Conservation (phyloP, 352 stramenopile species). For the Globisporangium cylindrosporum region DNA sequence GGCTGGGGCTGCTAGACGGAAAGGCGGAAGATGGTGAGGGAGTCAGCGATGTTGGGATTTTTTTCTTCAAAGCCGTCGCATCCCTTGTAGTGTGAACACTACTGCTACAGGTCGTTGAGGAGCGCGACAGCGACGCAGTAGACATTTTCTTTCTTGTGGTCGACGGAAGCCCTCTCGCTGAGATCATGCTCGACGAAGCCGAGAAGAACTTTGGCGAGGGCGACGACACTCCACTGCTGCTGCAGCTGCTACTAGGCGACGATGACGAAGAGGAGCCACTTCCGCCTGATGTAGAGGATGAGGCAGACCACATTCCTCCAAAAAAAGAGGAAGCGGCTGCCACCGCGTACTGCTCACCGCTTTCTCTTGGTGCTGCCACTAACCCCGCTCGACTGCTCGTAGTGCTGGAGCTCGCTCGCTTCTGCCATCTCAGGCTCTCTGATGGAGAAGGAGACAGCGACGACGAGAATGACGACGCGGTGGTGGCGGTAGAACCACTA, state of each 20-base stretch:
- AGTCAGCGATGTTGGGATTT: slow-evolving; percentile 3
- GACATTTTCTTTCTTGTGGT: slow-evolving; percentile 14
- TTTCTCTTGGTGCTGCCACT: slow-evolving; percentile 16
- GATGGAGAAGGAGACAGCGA: slow-evolving; percentile 9
- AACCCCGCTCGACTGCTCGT: slow-evolving; percentile 11
- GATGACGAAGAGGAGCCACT: slow-evolving; percentile 7
- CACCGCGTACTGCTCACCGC: neutral
- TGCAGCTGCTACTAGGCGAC: slow-evolving; percentile 12
- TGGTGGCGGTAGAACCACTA: slow-evolving; percentile 20
- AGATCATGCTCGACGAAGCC: slow-evolving; percentile 13
- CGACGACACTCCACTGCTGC: slow-evolving; percentile 2
- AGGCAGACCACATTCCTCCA: slow-evolving; percentile 10
- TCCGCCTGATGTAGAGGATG: neutral
- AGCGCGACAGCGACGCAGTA: neutral
- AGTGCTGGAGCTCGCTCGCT: slow-evolving; percentile 25
- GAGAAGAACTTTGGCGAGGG: slow-evolving; percentile 29
- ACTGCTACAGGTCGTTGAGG: neutral
- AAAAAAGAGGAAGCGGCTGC: slow-evolving; percentile 2
- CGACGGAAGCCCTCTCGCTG: slow-evolving; percentile 10
- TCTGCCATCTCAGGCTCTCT: slow-evolving; percentile 45
- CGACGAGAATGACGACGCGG: slow-evolving; percentile 9
- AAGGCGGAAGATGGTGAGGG: slow-evolving; percentile 1
- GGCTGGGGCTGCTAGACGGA: neutral
- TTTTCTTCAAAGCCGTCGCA: slow-evolving; percentile 16
- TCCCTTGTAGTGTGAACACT: neutral